Evolutionary conservation across 306 rosid genomes (phyloP).

Genomic region (Cotoneaster glaucophyllus): DNA sequence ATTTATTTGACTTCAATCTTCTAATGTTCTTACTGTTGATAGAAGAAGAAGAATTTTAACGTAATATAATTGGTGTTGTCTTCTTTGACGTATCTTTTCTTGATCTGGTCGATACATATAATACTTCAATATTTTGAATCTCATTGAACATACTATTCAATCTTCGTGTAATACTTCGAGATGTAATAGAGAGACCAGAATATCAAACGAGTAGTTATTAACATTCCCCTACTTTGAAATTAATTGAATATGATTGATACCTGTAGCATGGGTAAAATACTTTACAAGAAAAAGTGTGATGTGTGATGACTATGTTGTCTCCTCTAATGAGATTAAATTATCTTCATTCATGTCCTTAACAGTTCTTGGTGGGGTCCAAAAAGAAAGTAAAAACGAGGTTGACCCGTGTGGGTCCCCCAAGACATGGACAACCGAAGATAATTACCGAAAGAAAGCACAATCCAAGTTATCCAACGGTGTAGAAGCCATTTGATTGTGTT

Average conservation of each 20-base stretch:
- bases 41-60: accelerated
- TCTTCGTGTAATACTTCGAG: not conserved
- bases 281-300: not conserved
- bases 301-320: not conserved
- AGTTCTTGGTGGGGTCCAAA: not conserved
- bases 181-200: too few relatives aligned
- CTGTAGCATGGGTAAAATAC: not conserved
- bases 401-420: not conserved
- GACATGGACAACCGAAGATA: not conserved
- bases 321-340: not conserved
- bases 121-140: too few relatives aligned
- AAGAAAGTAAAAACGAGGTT: conserved; percentile 1
- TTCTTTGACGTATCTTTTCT: too few relatives aligned
- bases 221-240: too few relatives aligned
- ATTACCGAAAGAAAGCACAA: not conserved
- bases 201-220: not conserved
- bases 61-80: too few relatives aligned
- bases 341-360: not conserved
- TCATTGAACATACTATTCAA: too few relatives aligned
- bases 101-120: too few relatives aligned
- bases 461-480: not conserved
- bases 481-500: not conserved
- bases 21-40: too few relatives aligned
- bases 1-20: too few relatives aligned
- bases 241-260: not conserved